These are phyloP conservation scores for Tolypocladium cylindrosporum DNA, from an alignment of 2,329 filamentous ascomycete species.

Conservation along the genomic window DNA sequence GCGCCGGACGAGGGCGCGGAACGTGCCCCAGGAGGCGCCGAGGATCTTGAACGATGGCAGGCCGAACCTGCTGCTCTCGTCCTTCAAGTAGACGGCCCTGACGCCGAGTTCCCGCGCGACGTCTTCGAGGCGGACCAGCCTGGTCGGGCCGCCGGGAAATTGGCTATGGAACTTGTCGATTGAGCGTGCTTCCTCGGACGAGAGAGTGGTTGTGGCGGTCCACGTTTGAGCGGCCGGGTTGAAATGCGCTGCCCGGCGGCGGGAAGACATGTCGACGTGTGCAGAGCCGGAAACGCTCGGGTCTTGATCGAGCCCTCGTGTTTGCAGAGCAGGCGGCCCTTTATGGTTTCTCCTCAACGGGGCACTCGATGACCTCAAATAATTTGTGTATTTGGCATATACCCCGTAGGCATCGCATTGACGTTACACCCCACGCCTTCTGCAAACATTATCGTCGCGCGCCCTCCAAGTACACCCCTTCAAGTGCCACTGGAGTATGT, in stretches of 20 bases:
- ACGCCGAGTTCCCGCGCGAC: constrained; percentile 50
- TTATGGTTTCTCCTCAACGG: neutral
- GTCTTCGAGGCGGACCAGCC: constrained; percentile 36
- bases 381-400: neutral
- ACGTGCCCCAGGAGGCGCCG: constrained; percentile 65
- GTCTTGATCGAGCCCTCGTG: neutral
- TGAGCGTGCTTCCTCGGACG: neutral
- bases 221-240: constrained; percentile 7
- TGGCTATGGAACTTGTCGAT: constrained; percentile 8
- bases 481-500: no score
- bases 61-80: constrained; percentile 58
- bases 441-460: neutral
- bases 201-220: neutral
- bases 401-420: neutral
- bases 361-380: neutral
- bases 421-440: neutral
- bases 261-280: constrained; percentile 1
- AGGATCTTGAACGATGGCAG: constrained; percentile 72
- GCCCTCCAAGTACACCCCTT: neutral
- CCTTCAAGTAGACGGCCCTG: constrained; percentile 53
- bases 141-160: constrained; percentile 36
- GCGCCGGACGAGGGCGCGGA: constrained; percentile 40
- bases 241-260: constrained; percentile 6
- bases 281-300: neutral
- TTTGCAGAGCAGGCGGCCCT: neutral